phyloP scores from a whole-genome alignment of 371 early-diverging fungal genomes.

The Rhizopus arrhizus region DNA sequence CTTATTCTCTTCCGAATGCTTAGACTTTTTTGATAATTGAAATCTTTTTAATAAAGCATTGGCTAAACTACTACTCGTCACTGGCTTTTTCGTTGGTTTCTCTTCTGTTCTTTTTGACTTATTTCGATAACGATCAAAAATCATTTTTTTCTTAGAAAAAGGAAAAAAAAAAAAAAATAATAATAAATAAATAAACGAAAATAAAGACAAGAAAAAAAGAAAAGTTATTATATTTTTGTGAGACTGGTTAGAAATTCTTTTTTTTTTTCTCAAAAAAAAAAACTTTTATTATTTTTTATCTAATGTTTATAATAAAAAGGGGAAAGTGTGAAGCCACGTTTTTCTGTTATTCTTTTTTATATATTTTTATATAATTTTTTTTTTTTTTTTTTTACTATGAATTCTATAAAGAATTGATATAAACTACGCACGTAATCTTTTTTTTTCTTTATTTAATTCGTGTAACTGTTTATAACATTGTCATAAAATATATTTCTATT shows the following conservation, averaged over 20 bases:
- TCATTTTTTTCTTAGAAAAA: conserved; percentile 21
- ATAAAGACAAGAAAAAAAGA: not conserved
- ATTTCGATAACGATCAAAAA: conserved; percentile 46
- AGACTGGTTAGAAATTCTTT: not conserved
- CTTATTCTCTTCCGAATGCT: conserved; percentile 15
- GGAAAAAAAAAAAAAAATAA: conserved; percentile 8
- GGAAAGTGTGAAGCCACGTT: too few relatives aligned
- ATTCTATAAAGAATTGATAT: too few relatives aligned
- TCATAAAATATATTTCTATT: too few relatives aligned
- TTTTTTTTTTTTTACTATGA: too few relatives aligned
- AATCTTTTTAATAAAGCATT: conserved; percentile 40
- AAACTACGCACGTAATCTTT: too few relatives aligned
- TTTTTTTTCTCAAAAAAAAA: not conserved
- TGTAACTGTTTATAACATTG: too few relatives aligned
- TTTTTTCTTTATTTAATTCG: too few relatives aligned
- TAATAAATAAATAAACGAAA: conserved; percentile 1
- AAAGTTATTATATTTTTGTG: too few relatives aligned
- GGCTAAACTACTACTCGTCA: conserved; percentile 24
- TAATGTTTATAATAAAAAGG: too few relatives aligned
- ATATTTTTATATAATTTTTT: too few relatives aligned
- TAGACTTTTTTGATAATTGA: conserved; percentile 25
- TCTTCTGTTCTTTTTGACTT: conserved; percentile 31
- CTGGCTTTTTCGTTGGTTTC: conserved; percentile 23
- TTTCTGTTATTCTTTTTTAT: too few relatives aligned
- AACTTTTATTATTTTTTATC: too few relatives aligned